A percentile compares a stretch with the other conserved stretches of the same genome.
Conservation (phyloP, 1,284 basidiomycete genomes). For the Pseudozyma pruni region DNA sequence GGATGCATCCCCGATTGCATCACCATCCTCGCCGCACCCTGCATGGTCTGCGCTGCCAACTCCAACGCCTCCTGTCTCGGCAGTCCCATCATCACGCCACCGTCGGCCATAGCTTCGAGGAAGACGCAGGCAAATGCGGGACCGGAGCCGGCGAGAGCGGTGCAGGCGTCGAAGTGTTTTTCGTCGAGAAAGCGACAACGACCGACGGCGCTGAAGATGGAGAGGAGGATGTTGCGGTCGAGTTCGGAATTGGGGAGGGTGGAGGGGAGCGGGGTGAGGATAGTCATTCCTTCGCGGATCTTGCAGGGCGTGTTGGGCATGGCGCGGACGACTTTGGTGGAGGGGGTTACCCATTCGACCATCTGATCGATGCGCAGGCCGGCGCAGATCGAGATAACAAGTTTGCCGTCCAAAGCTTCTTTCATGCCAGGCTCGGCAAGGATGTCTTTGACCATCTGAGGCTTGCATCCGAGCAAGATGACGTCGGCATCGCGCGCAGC, state of each 20-base stretch:
- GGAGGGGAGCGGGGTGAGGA: slow-evolving; percentile 58
- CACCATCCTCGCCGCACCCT: slow-evolving; percentile 96
- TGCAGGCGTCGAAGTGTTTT: slow-evolving; percentile 91
- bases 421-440: slow-evolving; percentile 82
- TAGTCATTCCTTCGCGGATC: slow-evolving; percentile 67
- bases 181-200: slow-evolving; percentile 64
- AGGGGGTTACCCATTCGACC: slow-evolving; percentile 77
- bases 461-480: slow-evolving; percentile 78
- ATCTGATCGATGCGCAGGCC: slow-evolving; percentile 91
- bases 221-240: slow-evolving; percentile 53
- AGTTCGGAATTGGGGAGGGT: slow-evolving; percentile 35
- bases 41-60: slow-evolving; percentile 93
- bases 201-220: slow-evolving; percentile 65
- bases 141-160: slow-evolving; percentile 92
- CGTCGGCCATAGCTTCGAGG: slow-evolving; percentile 98
- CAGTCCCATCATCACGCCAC: slow-evolving; percentile 99
- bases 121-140: slow-evolving; percentile 97
- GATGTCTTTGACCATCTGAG: slow-evolving; percentile 83
- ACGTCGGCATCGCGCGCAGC: slow-evolving; percentile 83
- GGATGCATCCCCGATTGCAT: slow-evolving; percentile 88
- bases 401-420: slow-evolving; percentile 86
- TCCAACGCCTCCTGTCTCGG: slow-evolving; percentile 93
- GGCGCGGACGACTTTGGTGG: slow-evolving; percentile 88
- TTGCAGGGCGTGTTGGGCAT: slow-evolving; percentile 99
- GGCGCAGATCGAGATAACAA: slow-evolving; percentile 94